These are phyloP conservation scores for Sclerospora graminicola DNA, from an alignment of 352 stramenopile species.

Conservation along the genomic window DNA sequence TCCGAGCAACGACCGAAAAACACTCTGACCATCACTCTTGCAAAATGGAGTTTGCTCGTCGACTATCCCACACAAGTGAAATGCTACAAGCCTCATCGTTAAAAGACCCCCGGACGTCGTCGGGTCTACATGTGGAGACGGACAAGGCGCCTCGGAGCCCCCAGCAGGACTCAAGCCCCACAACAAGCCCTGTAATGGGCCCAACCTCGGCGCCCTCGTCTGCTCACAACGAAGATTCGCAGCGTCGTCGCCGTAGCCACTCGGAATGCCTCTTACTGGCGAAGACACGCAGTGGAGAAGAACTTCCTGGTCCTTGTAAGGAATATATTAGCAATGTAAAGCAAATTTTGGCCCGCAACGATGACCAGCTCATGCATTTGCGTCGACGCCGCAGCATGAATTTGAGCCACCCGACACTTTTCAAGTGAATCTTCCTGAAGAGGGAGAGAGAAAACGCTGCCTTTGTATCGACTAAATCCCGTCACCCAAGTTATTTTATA, in stretches of 20 bases:
- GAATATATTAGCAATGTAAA: constrained; percentile 83
- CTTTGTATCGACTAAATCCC: constrained; percentile 3
- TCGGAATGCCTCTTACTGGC: constrained; percentile 73
- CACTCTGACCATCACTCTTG: constrained; percentile 4
- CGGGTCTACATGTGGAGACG: constrained; percentile 41
- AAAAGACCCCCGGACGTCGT: constrained; percentile 18
- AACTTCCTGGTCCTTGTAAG: constrained; percentile 62
- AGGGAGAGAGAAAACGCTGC: background rate
- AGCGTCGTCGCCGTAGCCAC: constrained; percentile 60
- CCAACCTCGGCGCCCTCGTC: constrained; percentile 23
- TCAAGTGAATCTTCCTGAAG: constrained; percentile 18
- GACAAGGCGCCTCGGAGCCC: constrained; percentile 18
- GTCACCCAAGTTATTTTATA: constrained; percentile 26
- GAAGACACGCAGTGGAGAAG: constrained; percentile 36
- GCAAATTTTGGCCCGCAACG: constrained; percentile 67
- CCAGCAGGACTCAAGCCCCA: constrained; percentile 10
- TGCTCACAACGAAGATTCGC: constrained; percentile 20
- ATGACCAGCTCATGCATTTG: constrained; percentile 33
- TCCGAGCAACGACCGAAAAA: constrained; percentile 4
- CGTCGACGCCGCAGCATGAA: constrained; percentile 57
- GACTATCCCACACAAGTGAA: constrained; percentile 24
- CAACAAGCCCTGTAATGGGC: constrained; percentile 9
- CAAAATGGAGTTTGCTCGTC: constrained; percentile 29
- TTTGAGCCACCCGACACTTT: constrained; percentile 39
- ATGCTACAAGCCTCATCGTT: constrained; percentile 20